Evolutionary conservation across 2,329 filamentous ascomycete genomes (phyloP).

Genomic region (Nemania sp.): DNA sequence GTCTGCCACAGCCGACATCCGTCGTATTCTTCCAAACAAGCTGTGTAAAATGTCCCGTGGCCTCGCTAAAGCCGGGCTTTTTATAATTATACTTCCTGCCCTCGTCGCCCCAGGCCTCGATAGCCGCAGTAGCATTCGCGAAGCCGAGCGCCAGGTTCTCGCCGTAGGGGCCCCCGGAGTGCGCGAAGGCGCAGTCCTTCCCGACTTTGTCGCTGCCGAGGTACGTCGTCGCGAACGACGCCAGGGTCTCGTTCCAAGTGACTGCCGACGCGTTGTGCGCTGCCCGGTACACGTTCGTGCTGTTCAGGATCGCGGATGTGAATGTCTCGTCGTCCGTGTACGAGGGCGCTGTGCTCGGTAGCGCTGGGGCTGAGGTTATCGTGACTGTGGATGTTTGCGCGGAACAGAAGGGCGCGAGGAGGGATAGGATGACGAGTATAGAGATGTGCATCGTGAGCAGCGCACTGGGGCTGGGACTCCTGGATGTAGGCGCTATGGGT

Average conservation of each 20-base stretch:
- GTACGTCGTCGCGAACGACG: constrained; percentile 56
- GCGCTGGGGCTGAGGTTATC: constrained; percentile 31
- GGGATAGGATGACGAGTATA: constrained; percentile 11
- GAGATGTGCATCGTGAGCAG: background rate
- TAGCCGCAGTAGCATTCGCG: constrained; percentile 56
- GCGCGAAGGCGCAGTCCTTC: constrained; percentile 35
- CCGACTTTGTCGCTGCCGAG: constrained; percentile 42
- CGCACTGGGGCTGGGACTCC: background rate
- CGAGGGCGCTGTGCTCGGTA: constrained; percentile 36
- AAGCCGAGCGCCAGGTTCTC: constrained; percentile 77
- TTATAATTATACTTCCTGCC: constrained; percentile 60
- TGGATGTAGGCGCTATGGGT: background rate
- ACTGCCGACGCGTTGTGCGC: constrained; percentile 63
- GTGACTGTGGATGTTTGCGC: constrained; percentile 18
- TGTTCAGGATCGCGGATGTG: constrained; percentile 61
- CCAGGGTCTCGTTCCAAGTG: constrained; percentile 66
- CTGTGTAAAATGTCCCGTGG: constrained; percentile 73
- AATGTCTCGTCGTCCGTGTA: constrained; percentile 45
- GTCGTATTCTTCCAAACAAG: constrained; percentile 69
- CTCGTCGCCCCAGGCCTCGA: constrained; percentile 71
- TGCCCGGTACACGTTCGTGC: constrained; percentile 67
- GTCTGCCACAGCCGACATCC: constrained; percentile 58
- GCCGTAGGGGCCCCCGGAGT: constrained; percentile 66
- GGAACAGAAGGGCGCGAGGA: constrained; percentile 6
- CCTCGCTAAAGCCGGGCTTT: constrained; percentile 57